Conservation (phyloP, 768 basidiomycete species). For the Podaxis mareebaensis region DNA sequence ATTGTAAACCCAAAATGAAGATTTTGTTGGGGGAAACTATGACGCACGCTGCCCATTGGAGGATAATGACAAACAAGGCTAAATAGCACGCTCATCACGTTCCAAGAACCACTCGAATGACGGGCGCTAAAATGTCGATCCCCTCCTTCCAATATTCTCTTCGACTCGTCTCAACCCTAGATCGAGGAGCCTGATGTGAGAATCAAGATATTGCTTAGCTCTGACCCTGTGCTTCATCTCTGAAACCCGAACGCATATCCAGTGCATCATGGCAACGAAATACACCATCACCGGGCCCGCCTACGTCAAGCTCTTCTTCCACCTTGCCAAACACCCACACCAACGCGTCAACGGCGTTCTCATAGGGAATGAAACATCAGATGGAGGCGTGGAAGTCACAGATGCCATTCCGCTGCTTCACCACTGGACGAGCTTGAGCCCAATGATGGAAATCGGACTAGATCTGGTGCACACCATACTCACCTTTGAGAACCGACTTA, state of each 20-base stretch:
- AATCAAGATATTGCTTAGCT: not conserved
- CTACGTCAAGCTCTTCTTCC: slow-evolving; percentile 74
- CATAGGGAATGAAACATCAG: slow-evolving; percentile 48
- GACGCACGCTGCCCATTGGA: not conserved
- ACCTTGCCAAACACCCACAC: slow-evolving; percentile 80
- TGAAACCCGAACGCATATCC: not conserved
- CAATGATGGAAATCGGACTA: slow-evolving; percentile 85
- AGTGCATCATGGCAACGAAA: slow-evolving; percentile 17
- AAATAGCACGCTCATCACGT: slow-evolving; percentile 8
- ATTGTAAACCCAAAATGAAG: not conserved
- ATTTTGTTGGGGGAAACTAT: not conserved
- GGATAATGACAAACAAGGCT: not conserved
- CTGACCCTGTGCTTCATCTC: not conserved
- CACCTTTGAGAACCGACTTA: not conserved
- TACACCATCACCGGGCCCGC: slow-evolving; percentile 63
- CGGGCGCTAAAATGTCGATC: slow-evolving; percentile 8
- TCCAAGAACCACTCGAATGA: not conserved
- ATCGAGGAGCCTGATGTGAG: not conserved
- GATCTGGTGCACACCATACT: slow-evolving; percentile 56
- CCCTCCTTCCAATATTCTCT: not conserved
- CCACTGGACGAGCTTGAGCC: slow-evolving; percentile 81
- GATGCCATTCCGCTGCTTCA: slow-evolving; percentile 81
- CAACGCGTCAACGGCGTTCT: slow-evolving; percentile 75
- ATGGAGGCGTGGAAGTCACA: slow-evolving; percentile 45
- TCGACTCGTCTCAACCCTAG: not conserved